Base-by-base conservation (phyloP, 1,284 basidiomycete species). In the Heterobasidion irregulare region DNA sequence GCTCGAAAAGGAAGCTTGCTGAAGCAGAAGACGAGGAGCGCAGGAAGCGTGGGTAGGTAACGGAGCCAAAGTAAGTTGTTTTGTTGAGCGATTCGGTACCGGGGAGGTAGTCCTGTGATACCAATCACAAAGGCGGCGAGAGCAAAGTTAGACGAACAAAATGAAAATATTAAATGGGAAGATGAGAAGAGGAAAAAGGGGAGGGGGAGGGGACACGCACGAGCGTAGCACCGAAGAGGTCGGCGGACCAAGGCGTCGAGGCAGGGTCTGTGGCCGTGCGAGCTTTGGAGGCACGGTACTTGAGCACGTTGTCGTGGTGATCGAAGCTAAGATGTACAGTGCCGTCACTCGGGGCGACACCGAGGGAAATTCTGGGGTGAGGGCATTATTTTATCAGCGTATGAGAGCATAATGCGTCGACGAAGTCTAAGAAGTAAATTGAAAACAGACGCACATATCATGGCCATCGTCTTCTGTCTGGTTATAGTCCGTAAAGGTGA, bases 401-500 rank as follows among this genome's bases (percentile, higher is more conserved):
- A 26, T 26, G 26, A 26, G 4, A 26, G 18, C n/a, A 18, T 47
- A 19, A 12, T 19, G 2, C n/a, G 33, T 33, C 0, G 10, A 53
- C 69, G n/a, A 18, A 18, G 18, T 18, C 18, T 18, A 18, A 2
- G 18, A 18, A 18, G 1, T 18, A 18, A 18, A 18, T 18, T 18
- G 18, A 18, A 18, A 18, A 18, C 18, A 18, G 10, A 53, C 69
- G n/a, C 52, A 70, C 70, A 68, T 68, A 57, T 72, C 69, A 54
- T 75, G 73, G 0, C 74, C 74, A 51, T 76, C 74, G 56, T 76
- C 74, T 33, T 70, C 65, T 0, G 69, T 72, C 56, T 75, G 73
- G 50, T 70, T 66, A 58, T 75, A 75, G 52, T 75, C 74, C 13
- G 56, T 57, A 52, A 75, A 69, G 8, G 63, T 64, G 50, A 75